Base-by-base conservation (phyloP, 2,329 filamentous ascomycete species). In the Penicillium capsulatum region DNA sequence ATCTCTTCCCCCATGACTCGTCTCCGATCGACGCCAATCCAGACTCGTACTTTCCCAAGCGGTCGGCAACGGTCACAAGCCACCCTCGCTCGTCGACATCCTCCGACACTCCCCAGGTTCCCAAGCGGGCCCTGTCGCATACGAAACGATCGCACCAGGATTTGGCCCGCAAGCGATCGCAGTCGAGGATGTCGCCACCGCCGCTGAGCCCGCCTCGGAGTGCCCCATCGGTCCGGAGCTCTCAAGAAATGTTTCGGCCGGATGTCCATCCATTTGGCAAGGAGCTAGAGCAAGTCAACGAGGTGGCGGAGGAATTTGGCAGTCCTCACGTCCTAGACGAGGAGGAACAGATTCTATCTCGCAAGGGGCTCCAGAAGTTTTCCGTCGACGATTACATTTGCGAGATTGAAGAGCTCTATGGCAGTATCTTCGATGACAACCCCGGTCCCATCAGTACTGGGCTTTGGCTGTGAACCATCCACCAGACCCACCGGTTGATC, bases 201-300 rank as follows among this genome's bases (percentile, higher is more conserved):
- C 67, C 70, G 3, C 52, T 69, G 10, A 60, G 59, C 8, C 58
- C 60, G 3, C 51, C 66, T 34, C 58, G 55, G 38, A 59, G 51
- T 59, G 51, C 63, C 55, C 59, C 62, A 35, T 41, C 54, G 0
- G 47, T 58, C 8, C 63, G 63, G 17, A 53, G 54, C 11, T 58
- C 58, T 16, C 56, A 61, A 24, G 66, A 69, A n/a, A 57, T 64
- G 30, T 67, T 67, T 49, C 53, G 58, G 17, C 46, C 57, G 2
- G 59, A 63, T 22, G 47, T 52, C 13, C 80, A 92, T 62, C 91
- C 91, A 0, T 97, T 97, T 57, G 87, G 87, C 37, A 82, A 84
- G 35, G 92, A 98, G 66, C 73, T 97, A 37, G 88, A 87, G 40
- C 85, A 97, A 66, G 86, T 97, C 16, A 88, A 89, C 37, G 92